These are phyloP conservation scores for Calonectria pteridis DNA, from an alignment of 2,329 filamentous ascomycete species.

Conservation along the genomic window DNA sequence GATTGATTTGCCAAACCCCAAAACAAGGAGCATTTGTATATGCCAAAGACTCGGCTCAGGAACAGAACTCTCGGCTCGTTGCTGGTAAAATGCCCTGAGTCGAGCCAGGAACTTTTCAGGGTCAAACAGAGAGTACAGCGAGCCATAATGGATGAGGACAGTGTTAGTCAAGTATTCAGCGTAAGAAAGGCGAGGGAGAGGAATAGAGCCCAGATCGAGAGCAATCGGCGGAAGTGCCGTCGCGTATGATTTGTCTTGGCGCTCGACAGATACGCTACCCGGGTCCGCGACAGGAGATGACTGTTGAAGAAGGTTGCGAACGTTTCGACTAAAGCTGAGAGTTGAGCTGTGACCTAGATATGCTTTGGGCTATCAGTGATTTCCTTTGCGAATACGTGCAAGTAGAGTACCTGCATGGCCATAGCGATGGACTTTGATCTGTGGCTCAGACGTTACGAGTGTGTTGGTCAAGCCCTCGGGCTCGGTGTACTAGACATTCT, in stretches of 20 bases:
- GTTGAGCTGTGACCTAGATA: conserved; percentile 38
- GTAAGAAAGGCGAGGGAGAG: conserved; percentile 31
- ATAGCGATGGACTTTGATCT: conserved; percentile 37
- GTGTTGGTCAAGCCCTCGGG: conserved; percentile 31
- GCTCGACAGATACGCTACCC: conserved; percentile 28
- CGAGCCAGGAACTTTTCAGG: conserved; percentile 17
- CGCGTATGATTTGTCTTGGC: conserved; percentile 32
- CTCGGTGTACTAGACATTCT: neutral
- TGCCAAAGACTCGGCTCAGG: conserved; percentile 30
- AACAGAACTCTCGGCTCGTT: neutral
- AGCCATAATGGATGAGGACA: conserved; percentile 33
- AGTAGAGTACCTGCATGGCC: conserved; percentile 31
- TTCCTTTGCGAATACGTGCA: too few relatives aligned
- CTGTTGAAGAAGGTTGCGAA: conserved; percentile 36
- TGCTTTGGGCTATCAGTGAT: conserved; percentile 16
- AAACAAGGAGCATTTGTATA: conserved; percentile 36
- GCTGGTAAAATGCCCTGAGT: conserved; percentile 29
- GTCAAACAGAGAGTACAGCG: conserved; percentile 34
- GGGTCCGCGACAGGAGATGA: conserved; percentile 28
- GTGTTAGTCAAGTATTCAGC: conserved; percentile 36
- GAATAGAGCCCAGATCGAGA: conserved; percentile 28
- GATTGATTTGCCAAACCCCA: conserved; percentile 36
- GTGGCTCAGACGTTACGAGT: conserved; percentile 33
- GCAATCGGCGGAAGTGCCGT: conserved; percentile 28
- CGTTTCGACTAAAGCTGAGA: conserved; percentile 35